These are phyloP conservation scores for Hyaloscypha hepaticicola DNA, from an alignment of 495 filamentous ascomycete species.

Conservation along the genomic window DNA sequence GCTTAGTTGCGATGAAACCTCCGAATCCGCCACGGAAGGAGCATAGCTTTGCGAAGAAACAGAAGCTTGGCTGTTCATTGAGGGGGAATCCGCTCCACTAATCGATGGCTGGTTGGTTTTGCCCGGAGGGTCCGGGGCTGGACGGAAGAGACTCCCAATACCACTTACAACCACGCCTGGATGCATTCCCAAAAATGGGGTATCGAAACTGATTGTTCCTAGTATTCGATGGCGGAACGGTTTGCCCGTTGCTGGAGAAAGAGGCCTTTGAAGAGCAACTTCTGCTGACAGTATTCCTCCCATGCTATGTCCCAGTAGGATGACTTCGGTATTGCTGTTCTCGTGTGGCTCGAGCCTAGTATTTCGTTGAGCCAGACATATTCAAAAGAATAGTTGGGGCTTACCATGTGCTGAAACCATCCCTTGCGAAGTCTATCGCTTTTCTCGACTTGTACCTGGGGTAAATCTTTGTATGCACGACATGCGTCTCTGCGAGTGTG, in stretches of 20 bases:
- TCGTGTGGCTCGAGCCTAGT: slow-evolving; percentile 75
- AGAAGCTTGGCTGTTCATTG: slow-evolving; percentile 18
- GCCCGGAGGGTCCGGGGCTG: slow-evolving; percentile 44
- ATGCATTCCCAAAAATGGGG: slow-evolving; percentile 85
- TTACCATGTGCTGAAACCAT: slow-evolving; percentile 81
- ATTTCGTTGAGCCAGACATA: slow-evolving; percentile 23
- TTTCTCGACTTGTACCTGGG: slow-evolving; percentile 85
- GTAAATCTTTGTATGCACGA: slow-evolving; percentile 88
- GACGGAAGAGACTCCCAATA: slow-evolving; percentile 71
- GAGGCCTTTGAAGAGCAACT: slow-evolving; percentile 60
- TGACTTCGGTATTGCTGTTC: slow-evolving; percentile 68
- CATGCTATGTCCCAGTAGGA: slow-evolving; percentile 88
- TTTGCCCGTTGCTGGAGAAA: slow-evolving; percentile 25
- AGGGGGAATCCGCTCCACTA: slow-evolving; percentile 17
- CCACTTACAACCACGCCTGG: slow-evolving; percentile 81
- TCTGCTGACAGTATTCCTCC: slow-evolving; percentile 84
- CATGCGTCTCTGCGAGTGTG: slow-evolving; percentile 66
- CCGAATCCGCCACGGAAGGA: slow-evolving; percentile 18
- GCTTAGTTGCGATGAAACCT: slow-evolving; percentile 16
- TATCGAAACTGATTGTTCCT: slow-evolving; percentile 82
- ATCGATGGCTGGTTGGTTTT: background rate
- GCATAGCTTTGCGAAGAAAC: slow-evolving; percentile 19
- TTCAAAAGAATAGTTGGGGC: slow-evolving; percentile 11
- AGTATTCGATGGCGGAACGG: slow-evolving; percentile 74
- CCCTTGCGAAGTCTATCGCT: slow-evolving; percentile 66